Evolutionary conservation across 2,329 filamentous ascomycete genomes (phyloP).

Genomic region (Aspergillus nomiae): DNA sequence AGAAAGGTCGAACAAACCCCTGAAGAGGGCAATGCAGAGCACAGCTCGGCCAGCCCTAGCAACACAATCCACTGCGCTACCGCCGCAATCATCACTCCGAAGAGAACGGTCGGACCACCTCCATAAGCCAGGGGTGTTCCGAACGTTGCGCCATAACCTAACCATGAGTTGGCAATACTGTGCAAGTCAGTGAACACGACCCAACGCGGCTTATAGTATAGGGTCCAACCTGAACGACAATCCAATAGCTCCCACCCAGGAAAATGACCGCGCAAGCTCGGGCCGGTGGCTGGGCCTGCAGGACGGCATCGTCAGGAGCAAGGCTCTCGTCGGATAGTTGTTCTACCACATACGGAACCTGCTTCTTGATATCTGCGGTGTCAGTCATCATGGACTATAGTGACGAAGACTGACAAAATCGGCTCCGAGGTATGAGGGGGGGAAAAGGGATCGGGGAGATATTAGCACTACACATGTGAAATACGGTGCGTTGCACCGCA

Average conservation of each 20-base stretch:
- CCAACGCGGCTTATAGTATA: not conserved
- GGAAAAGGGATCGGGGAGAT: not conserved
- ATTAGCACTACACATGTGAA: constrained; percentile 3
- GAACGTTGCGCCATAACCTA: constrained; percentile 28
- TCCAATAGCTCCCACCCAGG: constrained; percentile 22
- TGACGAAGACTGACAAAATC: constrained; percentile 1
- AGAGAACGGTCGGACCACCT: constrained; percentile 27
- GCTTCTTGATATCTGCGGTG: constrained; percentile 1
- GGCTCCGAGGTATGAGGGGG: not conserved
- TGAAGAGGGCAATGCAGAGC: constrained; percentile 17
- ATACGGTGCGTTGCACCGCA: not conserved
- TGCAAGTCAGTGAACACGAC: not conserved
- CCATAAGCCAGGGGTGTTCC: constrained; percentile 24
- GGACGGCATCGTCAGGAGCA: constrained; percentile 6
- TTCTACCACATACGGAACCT: constrained; percentile 1
- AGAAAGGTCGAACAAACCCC: constrained; percentile 3
- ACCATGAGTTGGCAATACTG: constrained; percentile 35
- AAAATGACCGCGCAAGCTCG: constrained; percentile 23
- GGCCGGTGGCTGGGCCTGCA: constrained; percentile 11
- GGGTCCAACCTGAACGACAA: constrained; percentile 22
- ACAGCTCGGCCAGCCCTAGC: constrained; percentile 18
- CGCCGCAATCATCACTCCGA: constrained; percentile 24
- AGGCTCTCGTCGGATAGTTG: constrained; percentile 1
- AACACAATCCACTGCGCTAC: constrained; percentile 22
- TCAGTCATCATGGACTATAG: constrained; percentile 4